Percentiles rank a stretch among this genome's conserved stretches.
These are phyloP conservation scores for Pestalotiopsis sp. DNA, from an alignment of 2,329 filamentous ascomycete species.

Conservation along the genomic window DNA sequence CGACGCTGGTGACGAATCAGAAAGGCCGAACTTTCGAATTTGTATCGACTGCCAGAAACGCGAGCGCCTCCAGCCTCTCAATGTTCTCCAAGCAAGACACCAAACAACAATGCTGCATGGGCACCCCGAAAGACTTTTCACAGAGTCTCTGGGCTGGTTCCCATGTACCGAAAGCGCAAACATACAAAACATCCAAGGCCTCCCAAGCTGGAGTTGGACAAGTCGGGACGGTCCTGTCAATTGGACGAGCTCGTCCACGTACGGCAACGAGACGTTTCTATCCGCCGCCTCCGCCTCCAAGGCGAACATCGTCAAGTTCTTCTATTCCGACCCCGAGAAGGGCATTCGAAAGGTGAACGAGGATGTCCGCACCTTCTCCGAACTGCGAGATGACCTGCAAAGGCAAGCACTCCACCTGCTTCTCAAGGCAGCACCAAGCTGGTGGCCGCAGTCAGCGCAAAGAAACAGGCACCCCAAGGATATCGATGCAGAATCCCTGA, in stretches of 20 bases:
- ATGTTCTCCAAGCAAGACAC: neutral
- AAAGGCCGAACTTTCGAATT: too few relatives aligned
- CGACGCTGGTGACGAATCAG: too few relatives aligned
- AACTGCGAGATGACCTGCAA: neutral
- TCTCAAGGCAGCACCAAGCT: neutral
- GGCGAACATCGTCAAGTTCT: neutral
- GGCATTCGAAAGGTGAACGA: neutral
- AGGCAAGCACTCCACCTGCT: neutral
- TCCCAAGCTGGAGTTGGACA: slow-evolving; percentile 9
- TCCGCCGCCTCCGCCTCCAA: neutral
- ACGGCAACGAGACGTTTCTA: neutral
- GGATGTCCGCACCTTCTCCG: neutral
- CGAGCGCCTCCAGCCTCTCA: too few relatives aligned
- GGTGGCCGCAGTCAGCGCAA: neutral
- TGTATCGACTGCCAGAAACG: too few relatives aligned
- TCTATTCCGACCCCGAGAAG: neutral
- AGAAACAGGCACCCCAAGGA: neutral
- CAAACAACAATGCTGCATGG: neutral
- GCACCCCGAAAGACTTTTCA: neutral
- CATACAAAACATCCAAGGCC: neutral
- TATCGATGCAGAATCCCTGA: neutral
- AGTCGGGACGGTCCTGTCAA: neutral
- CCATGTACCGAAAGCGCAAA: neutral
- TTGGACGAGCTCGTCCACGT: neutral
- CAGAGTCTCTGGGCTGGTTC: neutral